phyloP scores from a whole-genome alignment of 805 yeast species.

The Candida germanica region DNA sequence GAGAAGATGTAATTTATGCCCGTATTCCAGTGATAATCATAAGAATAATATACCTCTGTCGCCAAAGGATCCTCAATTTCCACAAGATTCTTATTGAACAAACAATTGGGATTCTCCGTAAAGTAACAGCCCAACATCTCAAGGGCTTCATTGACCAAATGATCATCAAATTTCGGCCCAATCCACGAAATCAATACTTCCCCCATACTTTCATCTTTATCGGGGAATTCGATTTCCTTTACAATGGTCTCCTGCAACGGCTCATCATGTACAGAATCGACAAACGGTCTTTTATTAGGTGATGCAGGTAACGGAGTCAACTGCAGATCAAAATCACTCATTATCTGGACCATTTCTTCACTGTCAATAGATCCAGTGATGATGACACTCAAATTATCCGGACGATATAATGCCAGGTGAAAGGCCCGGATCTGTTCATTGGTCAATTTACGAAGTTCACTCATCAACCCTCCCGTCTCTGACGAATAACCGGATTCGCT shows the following conservation, averaged over 20 bases:
- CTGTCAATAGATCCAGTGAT: conserved; percentile 86
- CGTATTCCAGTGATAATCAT: conserved; percentile 69
- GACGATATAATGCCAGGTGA: conserved; percentile 69
- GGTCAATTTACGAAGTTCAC: conserved; percentile 68
- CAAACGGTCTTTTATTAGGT: conserved; percentile 65
- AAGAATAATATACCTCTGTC: conserved; percentile 61
- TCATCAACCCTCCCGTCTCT: conserved; percentile 90
- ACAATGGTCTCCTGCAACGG: conserved; percentile 38
- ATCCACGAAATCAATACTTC: conserved; percentile 74
- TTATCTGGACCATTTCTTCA: conserved; percentile 56
- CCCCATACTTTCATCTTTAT: conserved; percentile 81
- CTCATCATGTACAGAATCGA: conserved; percentile 56
- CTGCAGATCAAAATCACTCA: conserved; percentile 59
- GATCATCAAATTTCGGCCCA: conserved; percentile 64
- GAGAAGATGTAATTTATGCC: conserved; percentile 55
- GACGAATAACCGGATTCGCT: conserved; percentile 77
- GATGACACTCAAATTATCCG: conserved; percentile 80
- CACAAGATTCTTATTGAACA: conserved; percentile 66
- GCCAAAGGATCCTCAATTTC: conserved; percentile 84
- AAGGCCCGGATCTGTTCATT: conserved; percentile 73
- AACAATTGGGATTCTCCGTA: conserved; percentile 72
- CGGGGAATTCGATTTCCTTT: conserved; percentile 75
- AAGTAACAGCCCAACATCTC: conserved; percentile 71
- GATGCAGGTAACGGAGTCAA: conserved; percentile 43
- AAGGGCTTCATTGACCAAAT: conserved; percentile 60